phyloP scores from a whole-genome alignment of 1,139 yeast species.

The Taphrina flavorubra region DNA sequence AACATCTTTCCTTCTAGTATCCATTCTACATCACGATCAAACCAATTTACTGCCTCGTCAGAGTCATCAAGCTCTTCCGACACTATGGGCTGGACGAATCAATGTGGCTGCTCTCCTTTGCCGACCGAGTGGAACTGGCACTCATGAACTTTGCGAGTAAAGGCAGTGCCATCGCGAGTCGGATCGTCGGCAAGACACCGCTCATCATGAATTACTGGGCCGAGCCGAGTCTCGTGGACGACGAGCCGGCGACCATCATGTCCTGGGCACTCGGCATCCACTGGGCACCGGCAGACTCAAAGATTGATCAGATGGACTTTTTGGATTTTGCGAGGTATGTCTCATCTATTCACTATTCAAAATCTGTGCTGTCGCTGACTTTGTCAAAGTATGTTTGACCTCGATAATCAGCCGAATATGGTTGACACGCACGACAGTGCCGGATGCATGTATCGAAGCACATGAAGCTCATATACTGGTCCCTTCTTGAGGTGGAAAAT shows the following conservation, averaged over 20 bases:
- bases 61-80: constrained; percentile 11
- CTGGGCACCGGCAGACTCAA: background rate
- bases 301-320: constrained; percentile 4
- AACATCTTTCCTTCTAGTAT: background rate
- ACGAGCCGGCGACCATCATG: constrained; percentile 11
- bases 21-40: constrained; percentile 13
- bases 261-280: constrained; percentile 17
- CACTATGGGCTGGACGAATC: constrained; percentile 10
- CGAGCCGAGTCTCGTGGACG: constrained; percentile 10
- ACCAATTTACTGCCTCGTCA: constrained; percentile 9
- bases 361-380: background rate
- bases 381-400: background rate
- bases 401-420: background rate
- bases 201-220: constrained; percentile 18
- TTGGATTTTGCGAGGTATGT: constrained; percentile 11
- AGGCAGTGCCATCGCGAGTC: background rate
- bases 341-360: background rate
- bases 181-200: constrained; percentile 6
- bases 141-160: constrained; percentile 6
- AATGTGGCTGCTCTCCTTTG: constrained; percentile 13
- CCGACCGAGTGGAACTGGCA: constrained; percentile 10
- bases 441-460: background rate
- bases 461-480: background rate
- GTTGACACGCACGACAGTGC: background rate
- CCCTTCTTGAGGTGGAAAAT: too few species aligned